Evolutionary conservation across 2,329 filamentous ascomycete genomes (phyloP), one percentile per base, ranked within the genome.

Genomic region (Immersiporthe knoxdaviesiana): DNA sequence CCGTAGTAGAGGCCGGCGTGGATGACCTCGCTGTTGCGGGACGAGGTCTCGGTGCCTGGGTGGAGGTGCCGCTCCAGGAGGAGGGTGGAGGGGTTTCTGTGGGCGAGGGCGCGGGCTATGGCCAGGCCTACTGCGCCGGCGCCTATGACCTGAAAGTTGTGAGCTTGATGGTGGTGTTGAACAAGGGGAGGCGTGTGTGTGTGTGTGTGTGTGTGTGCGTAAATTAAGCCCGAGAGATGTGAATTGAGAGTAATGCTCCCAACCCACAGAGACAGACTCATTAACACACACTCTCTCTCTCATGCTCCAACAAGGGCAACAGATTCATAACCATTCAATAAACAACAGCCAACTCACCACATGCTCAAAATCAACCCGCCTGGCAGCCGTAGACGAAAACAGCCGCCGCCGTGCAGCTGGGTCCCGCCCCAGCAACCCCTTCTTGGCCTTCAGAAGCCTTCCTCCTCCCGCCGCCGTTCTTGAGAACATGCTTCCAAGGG

Each of bases 1-100:
- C 92, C 92, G 80, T 97, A 97, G 85, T 97, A 98, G 72, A 98
- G 86, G 18, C 96, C 96, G 1, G 93, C 96, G 79, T 99, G 96
- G 74, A 99, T 97, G 67, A 98, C 95, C 86, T 98, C 94, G 76
- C 92, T 95, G 82, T 97, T 97, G 74, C 94, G 90, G 73, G 91
- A 92, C 72, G 91, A 94, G 0, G 94, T 97, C 82, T 97, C 94
- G 37, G 89, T 95, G 63, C 94, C 94, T 35, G 92, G 85, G 64
- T 86, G 84, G 30, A 84, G 80, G 82, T 97, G 92, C 35, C 92
- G 89, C 80, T 97, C 94, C 1, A 97, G 88, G 66, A 97, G 83
- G 16, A 97, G 84, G 0, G 92, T 95, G 2, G 87, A 88, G 7
- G 85, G 84, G 27, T 88, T 83, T 70, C 84, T 82, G 35, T 73